Base-by-base conservation (phyloP, 306 rosid genomes). In the Echinosophora koreensis region DNA sequence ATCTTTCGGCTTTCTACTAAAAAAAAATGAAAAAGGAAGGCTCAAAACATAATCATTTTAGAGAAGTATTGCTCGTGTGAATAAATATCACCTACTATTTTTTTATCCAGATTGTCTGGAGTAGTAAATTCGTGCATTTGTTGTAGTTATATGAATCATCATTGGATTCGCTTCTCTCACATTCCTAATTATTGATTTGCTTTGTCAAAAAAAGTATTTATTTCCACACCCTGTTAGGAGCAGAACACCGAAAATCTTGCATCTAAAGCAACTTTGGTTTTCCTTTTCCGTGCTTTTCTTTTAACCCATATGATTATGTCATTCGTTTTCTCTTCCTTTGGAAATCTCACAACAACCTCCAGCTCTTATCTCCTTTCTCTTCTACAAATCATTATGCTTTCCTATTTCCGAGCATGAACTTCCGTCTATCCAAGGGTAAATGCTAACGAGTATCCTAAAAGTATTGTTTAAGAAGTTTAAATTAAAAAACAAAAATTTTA, bases 301-400 rank as follows among this genome's bases (percentile, higher is more conserved):
- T 58, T 63, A 69, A 67, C 10, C 8, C 37, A 10, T 60, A 37
- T 17, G 2, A 3, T 5, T 38, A 38, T 38, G 6, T 5, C 2
- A 38, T 44, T 60, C 42, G 66, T 60, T 76, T 71, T 71, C 74
- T 76, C 57, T 47, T 56, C 22, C 73, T 71, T 72, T 61, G 72
- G 72, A 73, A 61, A 75, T 72, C 75, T 76, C 82, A 57, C 86
- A 85, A 69, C 71, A 22, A 79, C 55, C 68, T 8, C 74, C 66
- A 66, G 34, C 35, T n/a, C 54, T 42, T 42, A 62, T 56, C 17
- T n/a, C 7, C 38, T 35, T 62, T 17, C 5, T 5, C 56, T 61
- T 49, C 66, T 44, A 39, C 59, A 18, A 49, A 81, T 67, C 65
- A 73, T 81, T 77, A 41, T 71, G 55, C 32, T 62, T 70, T 35